These are phyloP conservation scores for Fusarium heterosporum DNA, from an alignment of 2,329 filamentous ascomycete species.

Conservation along the genomic window DNA sequence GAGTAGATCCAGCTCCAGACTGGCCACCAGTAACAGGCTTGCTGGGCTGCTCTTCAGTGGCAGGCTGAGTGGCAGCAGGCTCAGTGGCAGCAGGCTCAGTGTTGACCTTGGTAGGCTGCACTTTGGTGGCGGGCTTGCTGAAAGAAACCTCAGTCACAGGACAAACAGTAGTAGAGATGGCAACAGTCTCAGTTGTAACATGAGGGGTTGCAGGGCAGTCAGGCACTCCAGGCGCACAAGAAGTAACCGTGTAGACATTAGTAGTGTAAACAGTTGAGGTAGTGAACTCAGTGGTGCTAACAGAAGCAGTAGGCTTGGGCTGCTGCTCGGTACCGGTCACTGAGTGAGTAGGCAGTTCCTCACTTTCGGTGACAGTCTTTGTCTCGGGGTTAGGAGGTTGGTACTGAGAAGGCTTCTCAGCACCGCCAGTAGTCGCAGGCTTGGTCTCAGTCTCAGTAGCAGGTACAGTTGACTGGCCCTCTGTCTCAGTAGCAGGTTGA, in stretches of 20 bases:
- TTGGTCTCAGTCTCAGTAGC: background rate
- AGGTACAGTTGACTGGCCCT: background rate
- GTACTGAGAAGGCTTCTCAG: conserved; percentile 7
- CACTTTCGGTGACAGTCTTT: conserved; percentile 4
- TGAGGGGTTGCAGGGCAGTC: conserved; percentile 22
- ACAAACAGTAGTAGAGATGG: conserved; percentile 27
- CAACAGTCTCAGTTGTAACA: conserved; percentile 27
- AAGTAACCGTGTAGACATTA: conserved; percentile 26
- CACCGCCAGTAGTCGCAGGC: conserved; percentile 1
- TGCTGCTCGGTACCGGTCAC: conserved; percentile 7
- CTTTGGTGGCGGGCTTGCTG: conserved; percentile 1
- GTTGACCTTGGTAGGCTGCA: background rate
- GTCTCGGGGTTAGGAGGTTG: background rate
- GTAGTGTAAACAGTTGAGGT: conserved; percentile 31
- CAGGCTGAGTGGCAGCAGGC: background rate
- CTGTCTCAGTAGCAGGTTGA: conserved; percentile 17
- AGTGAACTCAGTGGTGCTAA: conserved; percentile 24
- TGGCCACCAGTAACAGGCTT: conserved; percentile 16
- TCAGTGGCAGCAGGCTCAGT: background rate
- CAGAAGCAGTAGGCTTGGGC: conserved; percentile 11
- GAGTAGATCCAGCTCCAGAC: conserved; percentile 15
- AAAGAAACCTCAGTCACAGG: conserved; percentile 2
- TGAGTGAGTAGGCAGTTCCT: background rate
- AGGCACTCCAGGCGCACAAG: conserved; percentile 18
- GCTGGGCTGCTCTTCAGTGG: conserved; percentile 3